Percentiles rank a stretch among this genome's conserved stretches.
Conservation (phyloP, 2,329 filamentous ascomycete genomes). For the Myriosclerotinia scirpicola region DNA sequence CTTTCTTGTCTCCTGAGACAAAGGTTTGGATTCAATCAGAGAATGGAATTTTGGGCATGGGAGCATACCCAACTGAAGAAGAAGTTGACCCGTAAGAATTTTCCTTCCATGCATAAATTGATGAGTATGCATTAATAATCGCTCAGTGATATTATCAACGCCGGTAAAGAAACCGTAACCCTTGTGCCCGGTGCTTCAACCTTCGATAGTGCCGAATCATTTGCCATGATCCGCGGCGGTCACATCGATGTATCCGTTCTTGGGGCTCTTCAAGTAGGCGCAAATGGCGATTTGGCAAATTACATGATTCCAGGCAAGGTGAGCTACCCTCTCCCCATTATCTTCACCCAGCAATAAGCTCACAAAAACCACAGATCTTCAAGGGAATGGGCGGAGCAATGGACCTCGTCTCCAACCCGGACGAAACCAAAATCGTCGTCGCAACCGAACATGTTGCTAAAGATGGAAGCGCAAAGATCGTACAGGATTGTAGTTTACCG, state of each 20-base stretch:
- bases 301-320: slow-evolving; percentile 89
- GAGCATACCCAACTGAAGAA: slow-evolving; percentile 70
- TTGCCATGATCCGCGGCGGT: slow-evolving; percentile 82
- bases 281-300: slow-evolving; percentile 76
- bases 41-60: slow-evolving; percentile 83
- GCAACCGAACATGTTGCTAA: slow-evolving; percentile 69
- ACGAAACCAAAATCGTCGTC: slow-evolving; percentile 69
- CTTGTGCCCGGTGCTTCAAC: slow-evolving; percentile 71
- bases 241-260: slow-evolving; percentile 82
- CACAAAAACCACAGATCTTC: slow-evolving; percentile 44
- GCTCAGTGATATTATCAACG: slow-evolving; percentile 69
- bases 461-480: slow-evolving; percentile 65
- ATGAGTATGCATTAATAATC: neutral
- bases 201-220: slow-evolving; percentile 79
- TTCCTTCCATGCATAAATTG: too few species aligned
- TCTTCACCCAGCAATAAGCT: neutral
- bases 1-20: slow-evolving; percentile 65
- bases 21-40: slow-evolving; percentile 84
- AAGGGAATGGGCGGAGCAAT: slow-evolving; percentile 84
- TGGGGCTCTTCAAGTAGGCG: slow-evolving; percentile 67
- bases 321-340: neutral
- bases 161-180: slow-evolving; percentile 83
- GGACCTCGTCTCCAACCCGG: slow-evolving; percentile 70
- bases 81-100: slow-evolving; percentile 60
- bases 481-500: slow-evolving; percentile 63